These are phyloP conservation scores for Termitomyces sp. DNA, from an alignment of 768 basidiomycete genomes.

Conservation along the genomic window DNA sequence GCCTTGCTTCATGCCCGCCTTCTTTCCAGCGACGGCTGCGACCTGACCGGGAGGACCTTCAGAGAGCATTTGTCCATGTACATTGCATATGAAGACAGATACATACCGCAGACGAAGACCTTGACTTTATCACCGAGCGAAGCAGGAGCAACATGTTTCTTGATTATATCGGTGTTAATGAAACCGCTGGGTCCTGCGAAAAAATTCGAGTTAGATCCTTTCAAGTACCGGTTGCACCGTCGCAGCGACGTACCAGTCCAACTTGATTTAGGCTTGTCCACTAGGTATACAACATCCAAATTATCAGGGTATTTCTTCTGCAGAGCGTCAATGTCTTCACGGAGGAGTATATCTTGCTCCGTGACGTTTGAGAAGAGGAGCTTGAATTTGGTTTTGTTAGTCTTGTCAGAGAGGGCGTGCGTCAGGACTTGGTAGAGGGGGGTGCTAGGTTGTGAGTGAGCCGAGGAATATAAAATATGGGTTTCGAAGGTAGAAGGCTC, in stretches of 20 bases:
- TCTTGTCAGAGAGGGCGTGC: constrained; percentile 63
- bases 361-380: constrained; percentile 89
- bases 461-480: neutral
- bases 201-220: neutral
- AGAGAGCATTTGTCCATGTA: constrained; percentile 2
- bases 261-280: constrained; percentile 64
- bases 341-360: constrained; percentile 85
- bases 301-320: constrained; percentile 63
- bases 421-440: constrained; percentile 80
- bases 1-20: constrained; percentile 85
- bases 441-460: constrained; percentile 38
- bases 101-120: constrained; percentile 82
- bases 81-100: neutral
- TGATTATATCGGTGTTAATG: constrained; percentile 66
- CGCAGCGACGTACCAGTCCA: constrained; percentile 43
- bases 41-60: constrained; percentile 84
- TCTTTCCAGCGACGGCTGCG: constrained; percentile 82
- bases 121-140: constrained; percentile 73
- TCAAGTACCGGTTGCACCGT: neutral
- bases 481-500: constrained; percentile 18
- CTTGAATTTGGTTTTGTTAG: constrained; percentile 93
- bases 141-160: constrained; percentile 63
- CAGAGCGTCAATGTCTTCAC: constrained; percentile 67
- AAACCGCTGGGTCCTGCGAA: constrained; percentile 62
- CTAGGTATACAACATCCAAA: constrained; percentile 78